A percentile compares a stretch with the other conserved stretches of the same genome.
phyloP scores from a whole-genome alignment of 1,284 basidiomycete species.

The Cryptococcus hybrid region DNA sequence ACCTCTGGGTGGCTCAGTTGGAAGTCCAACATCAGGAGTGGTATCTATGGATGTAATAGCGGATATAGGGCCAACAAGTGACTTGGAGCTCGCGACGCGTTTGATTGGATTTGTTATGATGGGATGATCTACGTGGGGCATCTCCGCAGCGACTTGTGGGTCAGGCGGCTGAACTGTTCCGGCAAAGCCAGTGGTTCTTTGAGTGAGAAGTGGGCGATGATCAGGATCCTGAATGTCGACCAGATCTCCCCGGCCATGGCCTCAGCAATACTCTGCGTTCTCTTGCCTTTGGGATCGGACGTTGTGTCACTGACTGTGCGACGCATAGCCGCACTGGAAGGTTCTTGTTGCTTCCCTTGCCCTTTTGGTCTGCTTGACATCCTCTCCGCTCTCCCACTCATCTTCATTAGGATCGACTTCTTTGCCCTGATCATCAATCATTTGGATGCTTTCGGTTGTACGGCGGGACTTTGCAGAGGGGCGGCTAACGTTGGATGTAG shows the following conservation, averaged over 20 bases:
- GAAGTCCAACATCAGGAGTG: neutral
- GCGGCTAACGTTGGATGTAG: constrained; percentile 7
- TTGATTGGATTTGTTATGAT: constrained; percentile 5
- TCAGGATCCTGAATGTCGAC: constrained; percentile 5
- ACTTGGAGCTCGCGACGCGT: constrained; percentile 10
- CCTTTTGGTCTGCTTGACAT: constrained; percentile 15
- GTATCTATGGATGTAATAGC: constrained; percentile 4
- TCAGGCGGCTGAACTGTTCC: constrained; percentile 27
- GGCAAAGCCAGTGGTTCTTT: constrained; percentile 31
- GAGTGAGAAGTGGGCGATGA: constrained; percentile 10
- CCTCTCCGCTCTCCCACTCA: constrained; percentile 33
- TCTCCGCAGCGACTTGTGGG: constrained; percentile 15
- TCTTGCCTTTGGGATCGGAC: constrained; percentile 9
- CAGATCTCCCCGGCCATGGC: constrained; percentile 1
- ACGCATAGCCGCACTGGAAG: constrained; percentile 14
- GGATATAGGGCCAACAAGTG: constrained; percentile 11
- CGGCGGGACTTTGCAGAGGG: constrained; percentile 11
- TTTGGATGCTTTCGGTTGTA: constrained; percentile 18
- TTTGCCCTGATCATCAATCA: constrained; percentile 20
- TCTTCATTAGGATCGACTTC: constrained; percentile 22
- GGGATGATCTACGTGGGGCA: constrained; percentile 11
- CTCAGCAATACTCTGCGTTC: neutral
- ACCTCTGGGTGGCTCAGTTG: neutral
- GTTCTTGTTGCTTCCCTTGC: neutral
- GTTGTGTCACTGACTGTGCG: constrained; percentile 28